Base-by-base conservation (phyloP, 2,329 filamentous ascomycete genomes). In the Trichoderma cornu-damae region DNA sequence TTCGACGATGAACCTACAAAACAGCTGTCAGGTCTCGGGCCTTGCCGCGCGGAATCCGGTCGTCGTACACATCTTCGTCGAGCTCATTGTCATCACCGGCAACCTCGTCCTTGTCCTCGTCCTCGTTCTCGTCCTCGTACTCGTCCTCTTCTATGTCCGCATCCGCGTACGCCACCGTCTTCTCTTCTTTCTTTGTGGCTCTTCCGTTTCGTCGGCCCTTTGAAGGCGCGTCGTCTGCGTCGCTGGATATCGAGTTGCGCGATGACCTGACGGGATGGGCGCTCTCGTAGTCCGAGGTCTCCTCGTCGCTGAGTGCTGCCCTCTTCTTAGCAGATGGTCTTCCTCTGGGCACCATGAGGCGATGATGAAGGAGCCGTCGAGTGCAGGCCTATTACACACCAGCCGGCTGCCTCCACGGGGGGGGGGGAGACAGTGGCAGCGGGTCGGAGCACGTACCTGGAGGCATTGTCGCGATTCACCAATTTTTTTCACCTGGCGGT, bases 1-100 rank as follows among this genome's bases (percentile, higher is more conserved):
- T 68, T 93, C 88, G 4, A 94, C 88, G 12, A 89, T 80, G 65
- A 81, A 92, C 66, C 87, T 89, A 62, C 44, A 32, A 30, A n/a
- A 14, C n/a, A 24, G 1, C 9, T 16, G 30, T 58, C 7, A 60
- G 52, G 26, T 16, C 40, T 58, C 61, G 11, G 26, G 4, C 9
- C 16, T 18, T 54, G 57, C 65, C 63, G 69, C 69, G 58, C 62
- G 37, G 64, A 62, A 2, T 67, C 64, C 12, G 53, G 1, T 67
- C 73, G 43, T 77, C 82, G 18, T 68, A 68, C 16, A 73, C 67
- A 14, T 71, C 68, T 30, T 78, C 63, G 34, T 70, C 67, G n/a
- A 71, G 68, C 5, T 72, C 73, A 1, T 68, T 70, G 0, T 70
- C 70, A 2, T 68, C 71, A 4, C 69, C 69, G 0, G 69, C 70